Conservation (phyloP, 305 asterid genomes). For the Fraxinus nigra region DNA sequence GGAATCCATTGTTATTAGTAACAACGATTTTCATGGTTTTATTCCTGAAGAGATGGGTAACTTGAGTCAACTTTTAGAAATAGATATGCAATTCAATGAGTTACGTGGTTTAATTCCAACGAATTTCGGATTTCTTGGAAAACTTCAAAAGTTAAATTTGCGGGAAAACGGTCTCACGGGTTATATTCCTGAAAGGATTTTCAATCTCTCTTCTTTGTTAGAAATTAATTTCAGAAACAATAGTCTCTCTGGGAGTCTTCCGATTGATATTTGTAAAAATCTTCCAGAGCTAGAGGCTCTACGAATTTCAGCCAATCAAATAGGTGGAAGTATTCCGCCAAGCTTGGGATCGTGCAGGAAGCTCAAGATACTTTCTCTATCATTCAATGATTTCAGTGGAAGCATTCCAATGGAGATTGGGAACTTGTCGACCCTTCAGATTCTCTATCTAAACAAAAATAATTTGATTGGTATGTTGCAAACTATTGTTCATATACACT, state of each 20-base stretch:
- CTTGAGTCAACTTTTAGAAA: conserved; percentile 1
- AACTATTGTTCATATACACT: background rate
- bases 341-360: background rate
- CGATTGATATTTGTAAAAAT: background rate
- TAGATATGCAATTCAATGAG: background rate
- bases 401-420: conserved; percentile 3
- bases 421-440: conserved; percentile 4
- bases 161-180: background rate
- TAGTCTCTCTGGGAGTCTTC: background rate
- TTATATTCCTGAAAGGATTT: background rate
- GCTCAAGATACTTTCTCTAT: background rate
- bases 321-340: background rate
- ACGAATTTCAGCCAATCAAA: background rate
- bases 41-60: background rate
- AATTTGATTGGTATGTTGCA: background rate
- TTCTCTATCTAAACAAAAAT: background rate
- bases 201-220: background rate
- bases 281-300: background rate
- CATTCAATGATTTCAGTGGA: background rate
- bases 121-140: background rate
- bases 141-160: background rate
- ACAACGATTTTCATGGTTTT: conserved; percentile 12
- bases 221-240: background rate
- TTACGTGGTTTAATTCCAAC: background rate
- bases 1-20: background rate